Evolutionary conservation across 176 grass and related monocot species (phyloP).

Genomic region (Cenchrus purpureus): DNA sequence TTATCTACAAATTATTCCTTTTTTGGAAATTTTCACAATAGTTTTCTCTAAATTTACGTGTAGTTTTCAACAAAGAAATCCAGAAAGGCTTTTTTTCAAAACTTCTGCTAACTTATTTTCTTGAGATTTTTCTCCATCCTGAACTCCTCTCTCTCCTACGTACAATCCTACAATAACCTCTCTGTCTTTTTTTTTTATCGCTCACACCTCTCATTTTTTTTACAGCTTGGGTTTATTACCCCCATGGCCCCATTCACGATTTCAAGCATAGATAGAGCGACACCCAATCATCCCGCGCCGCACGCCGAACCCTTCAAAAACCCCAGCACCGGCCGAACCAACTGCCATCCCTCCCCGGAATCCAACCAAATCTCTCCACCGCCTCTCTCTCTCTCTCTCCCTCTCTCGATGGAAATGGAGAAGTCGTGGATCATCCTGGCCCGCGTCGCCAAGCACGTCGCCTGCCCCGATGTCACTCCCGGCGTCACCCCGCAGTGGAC

Average conservation of each 20-base stretch:
- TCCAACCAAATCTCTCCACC: not conserved
- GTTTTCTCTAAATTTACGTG: too few species aligned
- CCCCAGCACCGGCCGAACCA: not conserved
- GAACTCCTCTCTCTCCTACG: too few species aligned
- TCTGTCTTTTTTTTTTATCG: too few species aligned
- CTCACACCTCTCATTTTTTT: not conserved
- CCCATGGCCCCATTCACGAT: not conserved
- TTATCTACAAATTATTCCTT: too few species aligned
- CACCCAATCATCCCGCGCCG: not conserved
- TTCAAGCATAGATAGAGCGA: not conserved
- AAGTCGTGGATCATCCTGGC: not conserved
- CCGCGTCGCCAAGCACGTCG: not conserved
- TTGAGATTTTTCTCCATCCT: too few species aligned
- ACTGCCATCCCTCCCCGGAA: not conserved
- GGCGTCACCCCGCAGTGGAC: not conserved
- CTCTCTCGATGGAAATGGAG: not conserved
- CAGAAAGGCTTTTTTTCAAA: too few species aligned
- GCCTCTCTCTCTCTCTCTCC: not conserved
- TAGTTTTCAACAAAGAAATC: too few species aligned
- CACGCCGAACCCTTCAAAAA: constrained; percentile 5
- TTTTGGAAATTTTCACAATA: too few species aligned
- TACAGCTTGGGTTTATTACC: not conserved
- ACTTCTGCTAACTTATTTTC: too few species aligned
- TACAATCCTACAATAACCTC: too few species aligned
- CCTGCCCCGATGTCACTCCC: not conserved